These are phyloP conservation scores for Brassica incana DNA, from an alignment of 345 rosid genomes.

Conservation along the genomic window DNA sequence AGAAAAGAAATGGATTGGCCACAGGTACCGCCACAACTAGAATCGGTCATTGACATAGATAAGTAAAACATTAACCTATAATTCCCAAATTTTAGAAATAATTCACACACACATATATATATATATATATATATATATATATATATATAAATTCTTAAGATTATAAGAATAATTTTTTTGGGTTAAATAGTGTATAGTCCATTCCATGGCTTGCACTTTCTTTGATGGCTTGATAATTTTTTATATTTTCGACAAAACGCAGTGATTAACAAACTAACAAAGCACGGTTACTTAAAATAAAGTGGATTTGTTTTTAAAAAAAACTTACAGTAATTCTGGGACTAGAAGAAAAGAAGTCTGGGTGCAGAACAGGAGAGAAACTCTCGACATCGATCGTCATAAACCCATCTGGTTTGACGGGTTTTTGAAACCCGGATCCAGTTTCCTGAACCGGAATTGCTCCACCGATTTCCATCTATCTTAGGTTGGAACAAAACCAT, in stretches of 20 bases:
- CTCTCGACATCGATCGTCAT: slow-evolving; percentile 72
- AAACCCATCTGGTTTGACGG: slow-evolving; percentile 59
- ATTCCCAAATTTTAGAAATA: neutral
- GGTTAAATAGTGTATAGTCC: neutral
- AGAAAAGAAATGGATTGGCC: neutral
- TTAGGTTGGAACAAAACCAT: neutral
- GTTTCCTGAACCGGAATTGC: slow-evolving; percentile 48
- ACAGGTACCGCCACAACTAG: neutral
- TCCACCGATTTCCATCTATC: slow-evolving; percentile 34
- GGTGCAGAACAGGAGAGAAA: slow-evolving; percentile 45
- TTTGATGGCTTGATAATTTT: neutral
- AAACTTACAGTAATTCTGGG: slow-evolving; percentile 38
- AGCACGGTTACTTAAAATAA: neutral
- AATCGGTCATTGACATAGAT: neutral
- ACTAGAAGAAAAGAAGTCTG: slow-evolving; percentile 36
- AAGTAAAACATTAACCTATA: too few species aligned
- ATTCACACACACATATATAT: too few species aligned
- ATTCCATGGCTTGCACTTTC: neutral
- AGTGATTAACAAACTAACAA: neutral
- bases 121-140: too few species aligned
- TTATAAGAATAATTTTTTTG: neutral
- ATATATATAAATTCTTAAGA: too few species aligned
- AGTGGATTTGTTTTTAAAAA: neutral
- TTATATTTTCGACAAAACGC: neutral
- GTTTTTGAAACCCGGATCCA: slow-evolving; percentile 45